Evolutionary conservation across 202 grass and related monocot species (phyloP), one percentile per base, ranked within the genome.

Genomic region (Musa balbisiana): DNA sequence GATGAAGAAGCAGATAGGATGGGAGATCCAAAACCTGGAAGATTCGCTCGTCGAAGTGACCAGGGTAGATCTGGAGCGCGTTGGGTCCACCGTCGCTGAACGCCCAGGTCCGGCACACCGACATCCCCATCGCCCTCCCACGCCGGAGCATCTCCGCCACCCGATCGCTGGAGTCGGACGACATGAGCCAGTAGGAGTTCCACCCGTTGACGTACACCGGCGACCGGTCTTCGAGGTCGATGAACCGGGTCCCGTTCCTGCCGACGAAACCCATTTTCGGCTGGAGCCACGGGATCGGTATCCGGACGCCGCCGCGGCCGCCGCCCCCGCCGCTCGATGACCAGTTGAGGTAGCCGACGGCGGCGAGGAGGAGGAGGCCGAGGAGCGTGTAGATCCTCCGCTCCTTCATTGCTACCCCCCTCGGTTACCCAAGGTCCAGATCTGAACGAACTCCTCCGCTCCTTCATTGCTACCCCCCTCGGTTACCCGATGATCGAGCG

Each of bases 141-240:
- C 88, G 90, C 11, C 82, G 85, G 49, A 97, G 86, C 93, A 97
- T 97, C 79, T 97, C 93, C 14, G 84, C 73, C 26, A 82, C 86
- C 51, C 71, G 73, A 11, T 81, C 58, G 23, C 80, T 67, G 8
- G 86, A 89, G 23, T 66, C 65, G 33, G 90, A 68, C 24, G 86
- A 89, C 24, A 97, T 79, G 27, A 97, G 73, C 93, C 93, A 97
- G 84, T 97, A 93, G 56, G 93, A 97, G 88, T 97, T 97, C 93
- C 93, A 97, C 20, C 90, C 93, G 78, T 97, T 97, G 75, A 97
- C 15, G 69, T 97, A 97, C 33, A 93, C 60, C 21, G 88, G 88
- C 49, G 69, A 62, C 11, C 88, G 83, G 62, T 82, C 84, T 13
- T 8, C 53, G 55, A 80, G 67, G 86, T 97, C 90, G 14, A 89